Evolutionary conservation across 768 basidiomycete species (phyloP).

Genomic region (Leccinum variicolor): DNA sequence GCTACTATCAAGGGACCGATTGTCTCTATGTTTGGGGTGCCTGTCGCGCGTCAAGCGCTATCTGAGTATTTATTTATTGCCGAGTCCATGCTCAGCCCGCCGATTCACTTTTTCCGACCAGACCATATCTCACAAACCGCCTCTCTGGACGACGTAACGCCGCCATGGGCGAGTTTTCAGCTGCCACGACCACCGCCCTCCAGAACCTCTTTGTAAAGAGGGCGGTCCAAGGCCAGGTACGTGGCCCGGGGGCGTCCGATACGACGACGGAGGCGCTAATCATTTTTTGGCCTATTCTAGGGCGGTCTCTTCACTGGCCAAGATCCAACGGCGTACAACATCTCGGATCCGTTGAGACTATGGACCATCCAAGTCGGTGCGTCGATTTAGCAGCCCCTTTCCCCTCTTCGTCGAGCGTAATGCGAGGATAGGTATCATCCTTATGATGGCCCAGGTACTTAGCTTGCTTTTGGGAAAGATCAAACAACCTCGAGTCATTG

Average conservation of each 20-base stretch:
- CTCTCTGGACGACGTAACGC: background rate
- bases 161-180: conserved; percentile 41
- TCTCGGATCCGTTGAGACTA: conserved; percentile 64
- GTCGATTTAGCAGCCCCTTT: conserved; percentile 15
- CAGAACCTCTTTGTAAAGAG: conserved; percentile 17
- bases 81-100: too few species aligned
- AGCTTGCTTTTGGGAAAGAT: conserved; percentile 61
- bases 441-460: conserved; percentile 81
- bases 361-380: conserved; percentile 76
- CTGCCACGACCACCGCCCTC: conserved; percentile 36
- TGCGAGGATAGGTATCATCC: conserved; percentile 52
- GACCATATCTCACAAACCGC: background rate
- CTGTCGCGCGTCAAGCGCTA: background rate
- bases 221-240: conserved; percentile 27
- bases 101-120: background rate
- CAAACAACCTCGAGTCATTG: conserved; percentile 89
- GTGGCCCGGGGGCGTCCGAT: background rate
- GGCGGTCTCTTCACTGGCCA: conserved; percentile 76
- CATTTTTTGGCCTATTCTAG: conserved; percentile 33
- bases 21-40: background rate
- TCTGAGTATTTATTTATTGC: background rate
- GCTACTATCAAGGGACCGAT: background rate
- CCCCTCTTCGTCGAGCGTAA: background rate
- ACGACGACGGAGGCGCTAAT: background rate
- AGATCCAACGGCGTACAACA: conserved; percentile 63